Percentiles rank a stretch among this genome's conserved stretches.
These are phyloP conservation scores for Thraustotheca clavata DNA, from an alignment of 352 stramenopile species.

Conservation along the genomic window DNA sequence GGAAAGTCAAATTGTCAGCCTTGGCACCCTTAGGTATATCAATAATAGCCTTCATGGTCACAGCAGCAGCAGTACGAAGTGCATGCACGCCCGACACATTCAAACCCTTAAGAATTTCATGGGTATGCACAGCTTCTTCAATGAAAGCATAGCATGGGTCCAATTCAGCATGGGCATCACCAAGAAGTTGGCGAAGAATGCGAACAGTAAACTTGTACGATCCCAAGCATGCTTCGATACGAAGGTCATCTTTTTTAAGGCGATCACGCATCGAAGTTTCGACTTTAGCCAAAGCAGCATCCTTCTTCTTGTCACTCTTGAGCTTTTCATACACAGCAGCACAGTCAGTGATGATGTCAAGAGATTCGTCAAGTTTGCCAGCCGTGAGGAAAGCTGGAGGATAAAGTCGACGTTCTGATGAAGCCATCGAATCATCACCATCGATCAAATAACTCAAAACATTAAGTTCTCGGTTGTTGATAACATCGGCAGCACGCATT, in stretches of 20 bases:
- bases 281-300: constrained; percentile 80
- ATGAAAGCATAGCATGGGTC: constrained; percentile 81
- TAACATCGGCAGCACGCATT: constrained; percentile 72
- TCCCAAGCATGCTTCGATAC: constrained; percentile 66
- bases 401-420: constrained; percentile 71
- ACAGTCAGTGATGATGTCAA: constrained; percentile 80
- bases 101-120: constrained; percentile 67
- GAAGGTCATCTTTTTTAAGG: constrained; percentile 78
- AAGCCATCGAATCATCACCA: constrained; percentile 50
- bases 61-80: constrained; percentile 46
- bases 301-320: constrained; percentile 82
- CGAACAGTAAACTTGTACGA: constrained; percentile 84
- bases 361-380: constrained; percentile 78
- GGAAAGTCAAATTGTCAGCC: constrained; percentile 79
- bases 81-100: constrained; percentile 70
- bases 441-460: constrained; percentile 81
- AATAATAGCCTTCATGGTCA: constrained; percentile 76
- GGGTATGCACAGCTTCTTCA: constrained; percentile 65
- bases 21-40: constrained; percentile 65
- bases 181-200: constrained; percentile 61
- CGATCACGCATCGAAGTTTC: constrained; percentile 79
- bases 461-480: constrained; percentile 77
- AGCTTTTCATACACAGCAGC: constrained; percentile 73
- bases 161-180: constrained; percentile 71
- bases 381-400: constrained; percentile 78